Evolutionary conservation across 495 filamentous ascomycete species (phyloP).

Genomic region (Pyrenopolyporus hunteri): DNA sequence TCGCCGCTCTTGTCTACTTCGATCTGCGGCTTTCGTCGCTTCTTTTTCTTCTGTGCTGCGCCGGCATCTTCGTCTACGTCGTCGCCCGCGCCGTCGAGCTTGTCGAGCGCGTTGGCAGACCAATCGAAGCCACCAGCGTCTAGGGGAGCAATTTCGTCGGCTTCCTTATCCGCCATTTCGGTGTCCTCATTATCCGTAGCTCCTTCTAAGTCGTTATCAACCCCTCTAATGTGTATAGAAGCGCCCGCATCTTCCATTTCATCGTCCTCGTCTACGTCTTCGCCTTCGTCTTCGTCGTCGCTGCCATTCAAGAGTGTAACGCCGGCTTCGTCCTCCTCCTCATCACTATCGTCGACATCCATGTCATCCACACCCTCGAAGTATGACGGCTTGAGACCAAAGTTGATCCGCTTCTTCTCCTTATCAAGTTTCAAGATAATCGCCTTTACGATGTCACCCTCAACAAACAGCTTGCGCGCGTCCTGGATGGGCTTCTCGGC

Average conservation of each 20-base stretch:
- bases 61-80: constrained; percentile 55
- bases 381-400: constrained; percentile 92
- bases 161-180: constrained; percentile 53
- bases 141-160: constrained; percentile 61
- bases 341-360: constrained; percentile 54
- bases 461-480: constrained; percentile 80
- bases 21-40: constrained; percentile 76
- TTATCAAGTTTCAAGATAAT: constrained; percentile 79
- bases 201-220: constrained; percentile 47
- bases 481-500: constrained; percentile 79
- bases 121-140: constrained; percentile 85
- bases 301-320: constrained; percentile 48
- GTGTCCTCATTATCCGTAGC: constrained; percentile 56
- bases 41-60: constrained; percentile 73
- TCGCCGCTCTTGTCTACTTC: constrained; percentile 88
- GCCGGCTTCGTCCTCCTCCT: constrained; percentile 57
- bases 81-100: constrained; percentile 53
- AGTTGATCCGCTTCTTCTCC: constrained; percentile 75
- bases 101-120: constrained; percentile 66
- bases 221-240: constrained; percentile 57
- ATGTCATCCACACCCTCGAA: constrained; percentile 69
- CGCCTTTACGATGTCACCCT: constrained; percentile 90
- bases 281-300: constrained; percentile 54
- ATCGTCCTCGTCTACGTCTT: constrained; percentile 50
- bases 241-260: constrained; percentile 59